Evolutionary conservation across 345 rosid genomes (phyloP).

Genomic region (Mercurialis annua): DNA sequence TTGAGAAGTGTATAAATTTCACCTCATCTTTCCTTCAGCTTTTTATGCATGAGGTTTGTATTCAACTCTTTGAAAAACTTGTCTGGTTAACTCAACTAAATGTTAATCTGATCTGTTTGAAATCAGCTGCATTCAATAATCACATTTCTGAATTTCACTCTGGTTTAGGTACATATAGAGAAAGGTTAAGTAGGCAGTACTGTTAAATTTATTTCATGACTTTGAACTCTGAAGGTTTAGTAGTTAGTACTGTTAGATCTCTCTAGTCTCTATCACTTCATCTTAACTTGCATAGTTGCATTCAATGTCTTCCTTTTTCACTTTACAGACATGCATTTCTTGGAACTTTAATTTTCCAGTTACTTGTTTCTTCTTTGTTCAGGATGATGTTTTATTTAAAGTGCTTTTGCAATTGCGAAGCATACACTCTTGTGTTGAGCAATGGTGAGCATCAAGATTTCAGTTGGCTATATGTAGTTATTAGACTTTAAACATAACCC

Average conservation of each 20-base stretch:
- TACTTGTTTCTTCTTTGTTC: conserved; percentile 21
- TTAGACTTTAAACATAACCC: too few relatives aligned
- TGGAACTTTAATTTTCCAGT: conserved; percentile 14
- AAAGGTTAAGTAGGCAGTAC: background rate
- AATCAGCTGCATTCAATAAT: background rate
- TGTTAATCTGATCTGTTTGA: too few relatives aligned
- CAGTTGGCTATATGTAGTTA: conserved; percentile 14
- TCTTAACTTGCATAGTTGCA: too few relatives aligned
- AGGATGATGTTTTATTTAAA: conserved; percentile 86
- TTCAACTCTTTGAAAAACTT: background rate
- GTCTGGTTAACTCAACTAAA: background rate
- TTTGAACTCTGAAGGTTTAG: too few relatives aligned
- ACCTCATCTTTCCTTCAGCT: conserved; percentile 62
- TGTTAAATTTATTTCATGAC: background rate
- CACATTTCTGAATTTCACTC: background rate
- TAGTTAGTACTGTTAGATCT: background rate
- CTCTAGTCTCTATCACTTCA: background rate
- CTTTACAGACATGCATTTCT: background rate
- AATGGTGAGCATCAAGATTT: conserved; percentile 44
- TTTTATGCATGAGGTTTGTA: conserved; percentile 70
- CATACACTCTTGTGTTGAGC: conserved; percentile 34
- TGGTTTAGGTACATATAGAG: background rate
- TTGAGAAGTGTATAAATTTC: conserved; percentile 43
- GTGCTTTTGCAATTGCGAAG: conserved; percentile 65
- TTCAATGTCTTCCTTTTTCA: background rate